Base-by-base conservation (phyloP, 2,329 filamentous ascomycete genomes). In the Colletotrichum sp. region DNA sequence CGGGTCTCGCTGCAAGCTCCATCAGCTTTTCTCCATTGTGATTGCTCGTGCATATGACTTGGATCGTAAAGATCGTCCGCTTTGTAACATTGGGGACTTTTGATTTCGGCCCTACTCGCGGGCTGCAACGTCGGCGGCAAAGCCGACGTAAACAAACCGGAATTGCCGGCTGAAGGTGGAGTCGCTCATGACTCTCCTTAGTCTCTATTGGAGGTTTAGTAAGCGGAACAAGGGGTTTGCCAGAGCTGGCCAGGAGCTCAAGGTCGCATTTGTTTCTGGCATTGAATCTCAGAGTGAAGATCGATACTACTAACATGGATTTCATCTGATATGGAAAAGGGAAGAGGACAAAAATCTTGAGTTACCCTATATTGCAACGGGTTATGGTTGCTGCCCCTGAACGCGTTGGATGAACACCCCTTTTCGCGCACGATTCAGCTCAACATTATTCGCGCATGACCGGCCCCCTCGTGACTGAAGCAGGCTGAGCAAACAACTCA, bases 121-220 rank as follows among this genome's bases (percentile, higher is more conserved):
- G 4, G 32, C 30, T 60, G 67, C 49, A 34, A 71, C 60, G 26
- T 65, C 21, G 59, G 39, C 67, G 72, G 67, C 32, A 64, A 71
- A 75, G 59, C 72, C 72, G 67, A 60, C 26, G 32, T 71, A 49
- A 66, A 70, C 49, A 66, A 44, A 15, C 34, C 72, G 72, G 72
- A 66, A 65, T 65, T 75, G n/a, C 72, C 72, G 72, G 60, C 1
- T 34, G 2, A 1, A n/a, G 3, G 67, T 71, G 67, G 72, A 62
- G 72, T 52, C 7, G 16, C 9, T 3, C 30, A 18, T 64, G 21
- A 64, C 55, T 68, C 55, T 10, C 34, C 65, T 49, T 5, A 52
- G 26, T 34, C 59, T 32, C 26, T 30, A 62, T 21, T 32, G 30
- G 13, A 21, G 28, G 15, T 21, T 39, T 26, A 16, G 21, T 36